Evolutionary conservation across 2,329 filamentous ascomycete genomes (phyloP).

Genomic region (Aspergillus terreus): DNA sequence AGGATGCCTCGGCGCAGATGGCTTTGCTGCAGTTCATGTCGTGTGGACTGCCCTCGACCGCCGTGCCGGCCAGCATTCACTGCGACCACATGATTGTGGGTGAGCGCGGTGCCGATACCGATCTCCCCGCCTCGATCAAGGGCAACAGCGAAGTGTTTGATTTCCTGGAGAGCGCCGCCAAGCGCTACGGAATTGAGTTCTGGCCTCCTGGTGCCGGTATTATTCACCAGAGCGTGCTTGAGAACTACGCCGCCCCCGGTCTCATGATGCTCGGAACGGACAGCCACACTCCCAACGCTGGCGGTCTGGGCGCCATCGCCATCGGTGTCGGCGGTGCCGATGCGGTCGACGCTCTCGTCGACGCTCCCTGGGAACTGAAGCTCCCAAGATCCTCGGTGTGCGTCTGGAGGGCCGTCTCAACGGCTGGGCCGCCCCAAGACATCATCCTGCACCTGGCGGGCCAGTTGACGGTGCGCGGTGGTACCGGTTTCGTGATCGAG

Average conservation of each 20-base stretch:
- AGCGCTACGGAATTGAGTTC: slow-evolving; percentile 91
- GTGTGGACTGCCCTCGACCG: slow-evolving; percentile 81
- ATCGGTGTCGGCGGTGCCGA: slow-evolving; percentile 97
- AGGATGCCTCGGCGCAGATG: slow-evolving; percentile 98
- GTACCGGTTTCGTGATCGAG: slow-evolving; percentile 92
- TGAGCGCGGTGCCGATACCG: slow-evolving; percentile 79
- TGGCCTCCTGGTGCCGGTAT: slow-evolving; percentile 93
- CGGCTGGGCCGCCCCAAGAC: slow-evolving; percentile 93
- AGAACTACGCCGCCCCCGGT: slow-evolving; percentile 96
- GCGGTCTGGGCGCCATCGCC: slow-evolving; percentile 85
- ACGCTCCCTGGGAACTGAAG: slow-evolving; percentile 96
- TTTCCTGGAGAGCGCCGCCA: slow-evolving; percentile 88
- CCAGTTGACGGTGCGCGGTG: slow-evolving; percentile 84
- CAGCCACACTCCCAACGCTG: slow-evolving; percentile 96
- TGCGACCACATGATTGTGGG: slow-evolving; percentile 99
- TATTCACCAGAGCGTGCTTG: slow-evolving; percentile 95
- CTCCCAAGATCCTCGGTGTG: slow-evolving; percentile 84
- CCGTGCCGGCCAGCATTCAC: slow-evolving; percentile 94
- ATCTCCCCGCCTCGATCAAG: slow-evolving; percentile 78
- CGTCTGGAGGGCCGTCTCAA: slow-evolving; percentile 76
- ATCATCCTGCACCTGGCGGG: slow-evolving; percentile 88
- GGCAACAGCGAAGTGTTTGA: slow-evolving; percentile 97
- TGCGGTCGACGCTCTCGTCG: slow-evolving; percentile 92
- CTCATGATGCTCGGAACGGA: slow-evolving; percentile 99
- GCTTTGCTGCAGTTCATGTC: slow-evolving; percentile 98